Percentiles rank a stretch among this genome's conserved stretches.
Conservation (phyloP, 768 basidiomycete genomes). For the Rubroboletus satanas region DNA sequence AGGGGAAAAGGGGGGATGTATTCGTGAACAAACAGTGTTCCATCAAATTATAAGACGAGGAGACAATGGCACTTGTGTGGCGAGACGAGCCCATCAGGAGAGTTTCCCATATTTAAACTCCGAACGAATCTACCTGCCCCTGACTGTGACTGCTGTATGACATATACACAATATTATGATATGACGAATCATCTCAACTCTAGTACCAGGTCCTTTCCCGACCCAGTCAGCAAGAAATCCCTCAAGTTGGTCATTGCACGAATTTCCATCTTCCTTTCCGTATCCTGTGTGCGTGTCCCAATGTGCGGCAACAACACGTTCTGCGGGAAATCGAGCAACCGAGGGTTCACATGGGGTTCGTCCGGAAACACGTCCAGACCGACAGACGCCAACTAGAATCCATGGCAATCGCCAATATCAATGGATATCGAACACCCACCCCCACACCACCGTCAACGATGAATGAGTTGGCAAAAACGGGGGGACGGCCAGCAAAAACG, state of each 20-base stretch:
- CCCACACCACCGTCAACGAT: too few species aligned
- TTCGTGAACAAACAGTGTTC: too few species aligned
- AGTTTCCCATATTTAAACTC: too few species aligned
- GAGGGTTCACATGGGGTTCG: conserved; percentile 76
- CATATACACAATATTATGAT: too few species aligned
- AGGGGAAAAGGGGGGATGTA: too few species aligned
- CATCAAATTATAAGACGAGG: too few species aligned
- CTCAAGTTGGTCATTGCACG: conserved; percentile 71
- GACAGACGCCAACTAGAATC: conserved; percentile 31
- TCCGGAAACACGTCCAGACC: conserved; percentile 86
- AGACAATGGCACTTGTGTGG: too few species aligned
- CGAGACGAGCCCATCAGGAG: too few species aligned
- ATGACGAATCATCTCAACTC: conserved; percentile 33
- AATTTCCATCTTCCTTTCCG: conserved; percentile 79
- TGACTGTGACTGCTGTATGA: too few species aligned
- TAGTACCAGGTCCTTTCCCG: conserved; percentile 59
- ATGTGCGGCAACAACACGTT: conserved; percentile 89
- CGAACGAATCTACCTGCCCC: too few species aligned
- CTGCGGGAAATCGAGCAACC: conserved; percentile 72
- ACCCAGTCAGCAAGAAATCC: conserved; percentile 61
- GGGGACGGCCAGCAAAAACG: not conserved
- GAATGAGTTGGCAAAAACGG: too few species aligned
- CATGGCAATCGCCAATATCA: not conserved
- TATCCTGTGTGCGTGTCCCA: conserved; percentile 81
- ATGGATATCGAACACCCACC: not conserved